Percentiles rank a stretch among this genome's conserved stretches.
These are phyloP conservation scores for Amborella trichopoda DNA, from an alignment of 164 flowering plant genomes.

Conservation along the genomic window DNA sequence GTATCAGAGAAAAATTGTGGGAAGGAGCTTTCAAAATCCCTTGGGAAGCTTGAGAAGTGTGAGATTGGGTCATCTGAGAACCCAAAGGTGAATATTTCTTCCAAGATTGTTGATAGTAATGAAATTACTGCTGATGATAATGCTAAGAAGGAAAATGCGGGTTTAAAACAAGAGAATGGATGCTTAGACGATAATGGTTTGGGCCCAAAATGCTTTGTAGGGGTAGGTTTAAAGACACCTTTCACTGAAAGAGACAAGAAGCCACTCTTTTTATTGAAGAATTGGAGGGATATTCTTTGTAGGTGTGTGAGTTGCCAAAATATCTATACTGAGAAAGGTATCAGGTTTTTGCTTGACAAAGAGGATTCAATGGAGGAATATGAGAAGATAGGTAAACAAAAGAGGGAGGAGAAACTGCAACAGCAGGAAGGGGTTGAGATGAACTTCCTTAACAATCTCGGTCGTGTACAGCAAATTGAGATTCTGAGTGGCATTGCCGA, in stretches of 20 bases:
- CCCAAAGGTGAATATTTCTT: no score
- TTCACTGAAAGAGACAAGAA: constrained; percentile 31
- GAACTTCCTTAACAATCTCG: constrained; percentile 57
- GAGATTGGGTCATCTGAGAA: no score
- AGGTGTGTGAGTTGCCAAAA: constrained; percentile 50
- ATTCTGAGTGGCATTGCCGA: constrained; percentile 82
- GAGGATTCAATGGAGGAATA: constrained; percentile 89
- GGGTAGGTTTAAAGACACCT: constrained; percentile 23
- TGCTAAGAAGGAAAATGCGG: constrained; percentile 6
- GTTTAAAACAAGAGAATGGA: constrained; percentile 4
- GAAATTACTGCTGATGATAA: no score
- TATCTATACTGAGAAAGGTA: constrained; percentile 40
- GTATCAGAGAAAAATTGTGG: no score
- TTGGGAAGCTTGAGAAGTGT: no score
- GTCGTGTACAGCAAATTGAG: constrained; percentile 84
- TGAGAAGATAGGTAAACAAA: constrained; percentile 74
- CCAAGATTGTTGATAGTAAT: no score
- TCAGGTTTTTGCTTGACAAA: constrained; percentile 57
- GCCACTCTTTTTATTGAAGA: constrained; percentile 71
- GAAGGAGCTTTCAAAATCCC: no score
- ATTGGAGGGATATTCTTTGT: constrained; percentile 82
- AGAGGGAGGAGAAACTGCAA: constrained; percentile 80
- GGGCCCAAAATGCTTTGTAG: constrained; percentile 36
- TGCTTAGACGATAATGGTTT: constrained; percentile 6
- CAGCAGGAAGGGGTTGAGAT: constrained; percentile 60